Percentiles rank a stretch among this genome's conserved stretches.
Conservation (phyloP, 495 filamentous ascomycete genomes). For the Lasiosphaeria hispida region DNA sequence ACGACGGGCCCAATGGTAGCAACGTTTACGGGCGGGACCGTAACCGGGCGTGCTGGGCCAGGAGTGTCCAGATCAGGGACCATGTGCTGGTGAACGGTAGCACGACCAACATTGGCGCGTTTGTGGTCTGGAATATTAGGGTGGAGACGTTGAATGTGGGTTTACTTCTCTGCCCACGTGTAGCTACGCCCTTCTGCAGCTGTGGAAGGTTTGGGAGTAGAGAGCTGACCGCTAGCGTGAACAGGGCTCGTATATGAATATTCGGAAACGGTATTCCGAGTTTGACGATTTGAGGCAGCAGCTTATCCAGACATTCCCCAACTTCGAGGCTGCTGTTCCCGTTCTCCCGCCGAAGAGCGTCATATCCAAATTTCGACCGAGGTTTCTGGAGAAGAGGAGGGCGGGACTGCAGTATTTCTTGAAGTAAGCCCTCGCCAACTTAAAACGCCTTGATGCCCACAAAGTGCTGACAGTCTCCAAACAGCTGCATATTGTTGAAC, state of each 20-base stretch:
- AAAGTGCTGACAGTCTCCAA: neutral
- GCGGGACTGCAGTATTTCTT: conserved; percentile 56
- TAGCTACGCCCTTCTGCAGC: neutral
- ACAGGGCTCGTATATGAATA: conserved; percentile 53
- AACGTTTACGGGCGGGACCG: conserved; percentile 36
- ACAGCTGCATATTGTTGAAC: conserved; percentile 55
- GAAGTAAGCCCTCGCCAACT: conserved; percentile 38
- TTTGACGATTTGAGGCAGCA: conserved; percentile 52
- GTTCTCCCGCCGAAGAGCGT: conserved; percentile 55
- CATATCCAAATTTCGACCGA: conserved; percentile 51
- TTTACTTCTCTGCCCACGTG: neutral
- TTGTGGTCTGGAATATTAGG: conserved; percentile 55
- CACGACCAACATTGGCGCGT: conserved; percentile 52
- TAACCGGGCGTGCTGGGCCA: conserved; percentile 56
- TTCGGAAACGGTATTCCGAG: conserved; percentile 59
- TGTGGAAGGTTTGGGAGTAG: neutral
- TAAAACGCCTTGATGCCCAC: neutral
- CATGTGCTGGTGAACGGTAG: conserved; percentile 51
- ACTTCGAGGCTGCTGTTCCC: conserved; percentile 54
- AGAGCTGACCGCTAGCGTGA: neutral
- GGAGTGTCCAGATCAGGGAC: conserved; percentile 52
- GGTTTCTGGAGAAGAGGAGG: conserved; percentile 52
- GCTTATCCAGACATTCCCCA: conserved; percentile 53
- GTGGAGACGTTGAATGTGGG: conserved; percentile 51
- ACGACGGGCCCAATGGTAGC: conserved; percentile 33